Percentiles rank a stretch among this genome's conserved stretches.
phyloP scores from a whole-genome alignment of 305 asterid genomes.

The Fraxinus dipetala region DNA sequence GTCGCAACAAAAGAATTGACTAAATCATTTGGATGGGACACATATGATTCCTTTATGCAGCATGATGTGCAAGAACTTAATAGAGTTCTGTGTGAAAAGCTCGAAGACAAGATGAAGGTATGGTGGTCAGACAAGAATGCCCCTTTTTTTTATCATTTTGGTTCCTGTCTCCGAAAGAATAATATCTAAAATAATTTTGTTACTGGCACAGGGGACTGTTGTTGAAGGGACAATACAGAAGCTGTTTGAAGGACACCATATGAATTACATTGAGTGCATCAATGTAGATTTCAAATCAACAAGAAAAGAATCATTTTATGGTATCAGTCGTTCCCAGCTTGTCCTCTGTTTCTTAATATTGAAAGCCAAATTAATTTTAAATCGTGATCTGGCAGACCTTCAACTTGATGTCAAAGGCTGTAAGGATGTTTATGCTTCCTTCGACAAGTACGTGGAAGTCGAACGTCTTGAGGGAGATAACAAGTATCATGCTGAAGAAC shows the following conservation, averaged over 20 bases:
- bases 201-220: constrained; percentile 73
- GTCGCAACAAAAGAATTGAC: constrained; percentile 93
- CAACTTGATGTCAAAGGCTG: constrained; percentile 98
- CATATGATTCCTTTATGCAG: constrained; percentile 90
- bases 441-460: constrained; percentile 94
- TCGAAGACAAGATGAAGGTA: constrained; percentile 97
- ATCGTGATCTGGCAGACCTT: constrained; percentile 56
- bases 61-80: constrained; percentile 97
- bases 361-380: constrained; percentile 17
- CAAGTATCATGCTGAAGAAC: constrained; percentile 84
- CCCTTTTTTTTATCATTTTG: constrained; percentile 1
- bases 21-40: constrained; percentile 97
- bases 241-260: constrained; percentile 92
- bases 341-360: background rate
- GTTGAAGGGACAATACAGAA: constrained; percentile 89
- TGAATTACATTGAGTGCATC: constrained; percentile 93
- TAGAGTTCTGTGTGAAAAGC: constrained; percentile 85
- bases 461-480: constrained; percentile 93
- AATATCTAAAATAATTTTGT: constrained; percentile 6
- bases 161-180: background rate
- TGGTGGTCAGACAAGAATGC: constrained; percentile 11
- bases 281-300: constrained; percentile 90
- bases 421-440: constrained; percentile 85
- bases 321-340: constrained; percentile 35
- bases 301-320: constrained; percentile 92